phyloP scores from a whole-genome alignment of 495 filamentous ascomycete genomes.

The Pseudevernia furfuracea region DNA sequence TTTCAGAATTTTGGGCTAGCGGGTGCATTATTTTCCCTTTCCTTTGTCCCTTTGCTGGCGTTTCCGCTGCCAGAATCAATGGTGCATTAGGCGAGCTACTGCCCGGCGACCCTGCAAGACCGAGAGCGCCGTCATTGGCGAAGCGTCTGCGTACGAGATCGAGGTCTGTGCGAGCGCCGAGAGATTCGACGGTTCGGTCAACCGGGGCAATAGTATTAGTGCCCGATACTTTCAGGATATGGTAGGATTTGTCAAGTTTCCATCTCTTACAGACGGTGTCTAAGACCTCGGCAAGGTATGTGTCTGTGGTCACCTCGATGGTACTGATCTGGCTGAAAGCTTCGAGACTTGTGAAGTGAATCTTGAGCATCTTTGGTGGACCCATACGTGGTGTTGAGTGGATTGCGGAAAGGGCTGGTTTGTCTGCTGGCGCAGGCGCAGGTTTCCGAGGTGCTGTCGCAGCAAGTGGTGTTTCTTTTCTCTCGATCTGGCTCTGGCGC shows the following conservation, averaged over 20 bases:
- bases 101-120: conserved; percentile 69
- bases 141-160: conserved; percentile 85
- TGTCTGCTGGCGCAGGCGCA: conserved; percentile 56
- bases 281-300: conserved; percentile 86
- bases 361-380: conserved; percentile 74
- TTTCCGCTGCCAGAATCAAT: conserved; percentile 48
- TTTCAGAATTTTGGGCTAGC: conserved; percentile 68
- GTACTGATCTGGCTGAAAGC: conserved; percentile 55
- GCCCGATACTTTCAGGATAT: conserved; percentile 78
- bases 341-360: conserved; percentile 71
- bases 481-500: conserved; percentile 17
- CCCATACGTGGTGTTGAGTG: conserved; percentile 63
- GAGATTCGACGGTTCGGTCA: conserved; percentile 82
- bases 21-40: conserved; percentile 55
- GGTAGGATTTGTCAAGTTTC: conserved; percentile 80
- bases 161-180: conserved; percentile 75
- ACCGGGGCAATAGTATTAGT: conserved; percentile 76
- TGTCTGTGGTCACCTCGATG: conserved; percentile 83
- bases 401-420: conserved; percentile 46
- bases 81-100: conserved; percentile 74
- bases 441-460: conserved; percentile 42
- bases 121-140: conserved; percentile 66
- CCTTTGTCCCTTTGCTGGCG: conserved; percentile 21
- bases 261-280: conserved; percentile 86
- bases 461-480: conserved; percentile 48